Evolutionary conservation across 2,329 filamentous ascomycete species (phyloP).

Genomic region (Ophiostoma sp.): DNA sequence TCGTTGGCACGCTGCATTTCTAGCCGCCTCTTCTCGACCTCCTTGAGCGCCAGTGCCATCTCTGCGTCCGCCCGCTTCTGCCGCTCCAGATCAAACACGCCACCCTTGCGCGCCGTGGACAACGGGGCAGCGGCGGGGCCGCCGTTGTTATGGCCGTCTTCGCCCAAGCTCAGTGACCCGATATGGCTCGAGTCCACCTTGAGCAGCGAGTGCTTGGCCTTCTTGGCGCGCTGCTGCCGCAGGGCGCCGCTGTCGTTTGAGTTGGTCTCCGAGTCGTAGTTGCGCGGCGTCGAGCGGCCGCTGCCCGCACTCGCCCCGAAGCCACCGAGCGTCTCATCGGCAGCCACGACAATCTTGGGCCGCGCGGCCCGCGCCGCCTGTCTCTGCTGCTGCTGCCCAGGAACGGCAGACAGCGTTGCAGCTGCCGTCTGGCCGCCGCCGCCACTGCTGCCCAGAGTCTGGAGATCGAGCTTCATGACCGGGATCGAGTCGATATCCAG

Average conservation of each 20-base stretch:
- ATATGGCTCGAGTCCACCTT: slow-evolving; percentile 85
- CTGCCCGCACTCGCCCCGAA: neutral
- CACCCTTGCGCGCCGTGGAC: slow-evolving; percentile 24
- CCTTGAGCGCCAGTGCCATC: slow-evolving; percentile 81
- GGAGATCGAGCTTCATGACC: slow-evolving; percentile 85
- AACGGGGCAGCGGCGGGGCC: slow-evolving; percentile 23
- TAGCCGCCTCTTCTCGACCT: slow-evolving; percentile 78
- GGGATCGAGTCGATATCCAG: slow-evolving; percentile 93
- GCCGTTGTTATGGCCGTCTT: slow-evolving; percentile 34
- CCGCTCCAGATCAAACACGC: slow-evolving; percentile 55
- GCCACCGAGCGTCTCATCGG: slow-evolving; percentile 64
- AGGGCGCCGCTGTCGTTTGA: slow-evolving; percentile 34
- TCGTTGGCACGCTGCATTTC: slow-evolving; percentile 85
- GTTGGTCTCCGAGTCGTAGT: slow-evolving; percentile 52
- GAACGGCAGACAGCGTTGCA: neutral
- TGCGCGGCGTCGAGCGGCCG: slow-evolving; percentile 42
- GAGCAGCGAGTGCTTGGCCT: slow-evolving; percentile 57
- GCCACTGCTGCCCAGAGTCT: slow-evolving; percentile 41
- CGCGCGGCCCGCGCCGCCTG: slow-evolving; percentile 32
- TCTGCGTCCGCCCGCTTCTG: slow-evolving; percentile 75
- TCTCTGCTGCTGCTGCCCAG: neutral
- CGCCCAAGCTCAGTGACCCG: slow-evolving; percentile 64
- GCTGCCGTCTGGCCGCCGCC: neutral
- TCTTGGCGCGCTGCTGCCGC: slow-evolving; percentile 42
- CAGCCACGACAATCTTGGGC: slow-evolving; percentile 61